Conservation (phyloP, 129 eudicot genomes). For the Oenanthe sinensis region DNA sequence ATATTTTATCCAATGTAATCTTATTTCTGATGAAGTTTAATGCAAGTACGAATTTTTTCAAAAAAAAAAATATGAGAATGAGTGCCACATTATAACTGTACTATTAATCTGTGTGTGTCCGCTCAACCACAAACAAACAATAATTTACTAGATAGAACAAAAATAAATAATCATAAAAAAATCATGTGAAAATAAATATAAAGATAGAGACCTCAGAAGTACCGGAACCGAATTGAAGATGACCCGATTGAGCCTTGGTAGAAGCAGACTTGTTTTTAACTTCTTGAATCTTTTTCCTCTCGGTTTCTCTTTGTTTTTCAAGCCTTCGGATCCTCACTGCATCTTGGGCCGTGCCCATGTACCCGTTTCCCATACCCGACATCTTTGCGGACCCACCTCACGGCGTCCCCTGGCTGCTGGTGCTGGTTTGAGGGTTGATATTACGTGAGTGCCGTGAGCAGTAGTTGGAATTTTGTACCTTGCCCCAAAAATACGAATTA, state of each 20-base stretch:
- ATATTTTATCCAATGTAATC: too few relatives aligned
- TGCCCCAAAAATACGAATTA: too few relatives aligned
- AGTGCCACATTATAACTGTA: background rate
- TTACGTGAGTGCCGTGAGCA: too few relatives aligned
- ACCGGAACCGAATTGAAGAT: constrained; percentile 95
- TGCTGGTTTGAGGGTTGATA: too few relatives aligned
- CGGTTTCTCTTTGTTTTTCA: constrained; percentile 97
- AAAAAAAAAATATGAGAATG: background rate
- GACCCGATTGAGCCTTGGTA: constrained; percentile 75
- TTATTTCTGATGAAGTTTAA: too few relatives aligned
- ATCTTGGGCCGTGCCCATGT: constrained; percentile 98
- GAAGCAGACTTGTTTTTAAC: constrained; percentile 76
- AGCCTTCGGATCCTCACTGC: constrained; percentile 89
- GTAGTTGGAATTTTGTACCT: too few relatives aligned
- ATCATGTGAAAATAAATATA: background rate
- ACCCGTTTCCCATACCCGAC: constrained; percentile 99
- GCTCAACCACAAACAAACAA: too few relatives aligned
- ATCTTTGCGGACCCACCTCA: constrained; percentile 18
- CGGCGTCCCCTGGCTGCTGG: too few relatives aligned
- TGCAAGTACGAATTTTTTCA: too few relatives aligned
- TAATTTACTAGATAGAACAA: background rate
- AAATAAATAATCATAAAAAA: too few relatives aligned
- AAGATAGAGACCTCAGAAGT: constrained; percentile 61
- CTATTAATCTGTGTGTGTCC: background rate
- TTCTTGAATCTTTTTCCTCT: constrained; percentile 84